Percentiles rank a stretch among this genome's conserved stretches.
These are phyloP conservation scores for Arthrobotrys sphaeroides DNA, from an alignment of 2,329 filamentous ascomycete genomes.

Conservation along the genomic window DNA sequence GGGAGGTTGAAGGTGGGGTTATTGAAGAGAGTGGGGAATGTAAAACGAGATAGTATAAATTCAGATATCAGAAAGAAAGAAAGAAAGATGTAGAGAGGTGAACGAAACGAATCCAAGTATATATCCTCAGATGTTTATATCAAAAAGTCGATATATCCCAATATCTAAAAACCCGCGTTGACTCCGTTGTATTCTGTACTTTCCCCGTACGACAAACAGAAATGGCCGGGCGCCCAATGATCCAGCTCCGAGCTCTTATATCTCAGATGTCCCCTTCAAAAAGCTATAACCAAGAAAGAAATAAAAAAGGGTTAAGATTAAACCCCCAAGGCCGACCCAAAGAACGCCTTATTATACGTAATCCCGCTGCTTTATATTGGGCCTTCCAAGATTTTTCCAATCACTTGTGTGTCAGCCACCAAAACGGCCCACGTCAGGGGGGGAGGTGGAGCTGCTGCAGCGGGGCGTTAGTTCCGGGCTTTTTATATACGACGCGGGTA, in stretches of 20 bases:
- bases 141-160: not conserved
- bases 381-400: conserved; percentile 4
- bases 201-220: too few relatives aligned
- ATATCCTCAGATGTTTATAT: too few relatives aligned
- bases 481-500: too few relatives aligned
- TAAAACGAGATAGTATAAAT: not conserved
- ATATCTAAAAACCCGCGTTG: conserved; percentile 32
- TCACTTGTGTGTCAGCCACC: too few relatives aligned
- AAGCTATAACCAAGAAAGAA: not conserved
- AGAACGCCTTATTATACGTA: conserved; percentile 12
- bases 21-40: not conserved
- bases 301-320: conserved; percentile 8
- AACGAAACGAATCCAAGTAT: too few relatives aligned
- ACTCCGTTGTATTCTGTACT: conserved; percentile 31
- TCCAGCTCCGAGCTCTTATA: not conserved
- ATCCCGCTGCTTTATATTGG: not conserved
- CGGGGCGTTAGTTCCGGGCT: too few relatives aligned
- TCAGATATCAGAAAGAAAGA: not conserved
- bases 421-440: too few relatives aligned
- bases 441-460: too few relatives aligned
- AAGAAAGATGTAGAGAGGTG: not conserved
- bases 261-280: not conserved
- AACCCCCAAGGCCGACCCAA: conserved; percentile 7
- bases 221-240: too few relatives aligned
- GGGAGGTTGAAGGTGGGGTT: too few relatives aligned